phyloP scores from a whole-genome alignment of 345 rosid species.

The Lepidium africanum region DNA sequence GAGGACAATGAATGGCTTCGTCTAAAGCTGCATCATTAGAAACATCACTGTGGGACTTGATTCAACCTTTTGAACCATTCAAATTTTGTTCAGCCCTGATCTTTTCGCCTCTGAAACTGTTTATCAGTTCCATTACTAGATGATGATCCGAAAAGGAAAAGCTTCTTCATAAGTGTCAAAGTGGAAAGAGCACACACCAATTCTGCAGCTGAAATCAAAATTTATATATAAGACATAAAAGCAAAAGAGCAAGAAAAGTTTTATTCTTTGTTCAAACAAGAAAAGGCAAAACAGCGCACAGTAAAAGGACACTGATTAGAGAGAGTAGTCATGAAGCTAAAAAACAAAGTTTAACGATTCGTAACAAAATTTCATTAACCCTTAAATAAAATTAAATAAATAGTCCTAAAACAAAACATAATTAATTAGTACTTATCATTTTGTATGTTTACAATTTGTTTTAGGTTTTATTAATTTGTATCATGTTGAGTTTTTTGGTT shows the following conservation, averaged over 20 bases:
- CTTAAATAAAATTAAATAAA: no score
- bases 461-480: no score
- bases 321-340: not conserved
- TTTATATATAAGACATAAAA: not conserved
- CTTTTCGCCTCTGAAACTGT: constrained; percentile 36
- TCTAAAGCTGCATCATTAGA: constrained; percentile 45
- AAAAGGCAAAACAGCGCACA: constrained; percentile 4
- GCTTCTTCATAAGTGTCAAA: constrained; percentile 57
- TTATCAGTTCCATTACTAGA: constrained; percentile 39
- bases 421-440: no score
- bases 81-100: constrained; percentile 12
- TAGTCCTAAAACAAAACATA: no score
- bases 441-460: no score
- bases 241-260: not conserved
- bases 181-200: constrained; percentile 4
- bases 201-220: constrained; percentile 31
- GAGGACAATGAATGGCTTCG: constrained; percentile 76
- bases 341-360: not conserved
- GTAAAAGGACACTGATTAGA: not conserved
- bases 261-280: not conserved
- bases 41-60: constrained; percentile 46
- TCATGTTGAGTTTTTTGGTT: no score
- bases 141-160: constrained; percentile 72
- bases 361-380: no score
- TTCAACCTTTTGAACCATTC: constrained; percentile 29